Conservation (phyloP, 768 basidiomycete genomes). For the Russula sp. region DNA sequence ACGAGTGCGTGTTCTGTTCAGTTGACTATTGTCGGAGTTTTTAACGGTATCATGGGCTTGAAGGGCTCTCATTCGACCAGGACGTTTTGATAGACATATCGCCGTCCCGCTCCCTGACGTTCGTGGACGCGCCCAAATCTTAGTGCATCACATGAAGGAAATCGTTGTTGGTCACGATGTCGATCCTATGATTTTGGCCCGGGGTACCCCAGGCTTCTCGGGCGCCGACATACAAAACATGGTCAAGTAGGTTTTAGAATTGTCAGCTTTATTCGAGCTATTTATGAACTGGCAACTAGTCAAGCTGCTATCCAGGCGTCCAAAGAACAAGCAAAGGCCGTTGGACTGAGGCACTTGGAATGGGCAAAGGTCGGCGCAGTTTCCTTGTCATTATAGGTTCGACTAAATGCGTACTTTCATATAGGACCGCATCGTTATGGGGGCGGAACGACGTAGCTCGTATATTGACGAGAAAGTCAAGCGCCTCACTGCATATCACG, state of each 20-base stretch:
- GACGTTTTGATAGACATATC: constrained; percentile 92
- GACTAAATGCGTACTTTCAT: neutral
- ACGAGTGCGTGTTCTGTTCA: constrained; percentile 56
- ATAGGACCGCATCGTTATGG: constrained; percentile 94
- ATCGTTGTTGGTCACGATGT: constrained; percentile 69
- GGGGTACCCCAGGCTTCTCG: constrained; percentile 94
- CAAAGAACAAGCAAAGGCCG: constrained; percentile 71
- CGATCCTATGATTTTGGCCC: constrained; percentile 83
- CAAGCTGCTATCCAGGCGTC: constrained; percentile 95
- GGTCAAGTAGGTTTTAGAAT: constrained; percentile 71
- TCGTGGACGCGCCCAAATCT: constrained; percentile 87
- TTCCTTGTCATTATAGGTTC: neutral
- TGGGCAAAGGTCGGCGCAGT: constrained; percentile 82
- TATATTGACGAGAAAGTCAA: constrained; percentile 87
- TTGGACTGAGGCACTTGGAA: constrained; percentile 83
- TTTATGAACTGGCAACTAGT: constrained; percentile 37
- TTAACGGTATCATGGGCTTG: neutral
- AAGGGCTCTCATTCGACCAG: constrained; percentile 92
- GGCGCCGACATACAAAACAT: constrained; percentile 97
- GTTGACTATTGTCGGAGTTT: neutral
- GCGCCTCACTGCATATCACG: constrained; percentile 92
- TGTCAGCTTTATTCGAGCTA: neutral
- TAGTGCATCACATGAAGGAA: constrained; percentile 86
- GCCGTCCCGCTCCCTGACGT: constrained; percentile 94
- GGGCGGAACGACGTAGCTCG: constrained; percentile 87